A percentile compares a stretch with the other conserved stretches of the same genome.
Evolutionary conservation across 2,329 filamentous ascomycete species (phyloP).

Genomic region (Tolypocladium paradoxum): DNA sequence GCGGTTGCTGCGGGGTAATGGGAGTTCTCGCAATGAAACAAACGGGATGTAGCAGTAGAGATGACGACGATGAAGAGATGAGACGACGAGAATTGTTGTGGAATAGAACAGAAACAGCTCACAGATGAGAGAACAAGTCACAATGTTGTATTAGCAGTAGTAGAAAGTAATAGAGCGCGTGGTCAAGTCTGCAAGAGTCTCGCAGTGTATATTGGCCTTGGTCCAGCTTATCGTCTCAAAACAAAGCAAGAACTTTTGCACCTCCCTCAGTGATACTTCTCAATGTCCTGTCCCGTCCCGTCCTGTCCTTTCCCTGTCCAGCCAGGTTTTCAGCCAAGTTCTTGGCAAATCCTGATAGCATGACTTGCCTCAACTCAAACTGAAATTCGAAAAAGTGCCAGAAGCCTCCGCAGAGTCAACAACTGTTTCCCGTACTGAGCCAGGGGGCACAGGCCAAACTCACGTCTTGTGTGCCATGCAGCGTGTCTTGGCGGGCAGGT

Average conservation of each 20-base stretch:
- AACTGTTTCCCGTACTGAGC: background rate
- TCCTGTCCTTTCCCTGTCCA: background rate
- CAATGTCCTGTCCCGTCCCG: background rate
- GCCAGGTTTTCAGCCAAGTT: background rate
- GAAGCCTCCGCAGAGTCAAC: background rate
- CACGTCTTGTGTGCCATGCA: background rate
- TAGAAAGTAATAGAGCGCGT: background rate
- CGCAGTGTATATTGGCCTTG: no score
- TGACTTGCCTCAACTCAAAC: background rate
- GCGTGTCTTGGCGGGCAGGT: background rate
- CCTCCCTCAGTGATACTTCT: background rate
- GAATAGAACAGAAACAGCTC: background rate
- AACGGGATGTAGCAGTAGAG: background rate
- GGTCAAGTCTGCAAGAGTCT: background rate
- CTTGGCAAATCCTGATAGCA: background rate
- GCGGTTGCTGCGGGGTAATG: background rate
- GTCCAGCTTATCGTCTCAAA: background rate
- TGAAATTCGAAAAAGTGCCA: background rate
- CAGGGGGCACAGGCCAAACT: background rate
- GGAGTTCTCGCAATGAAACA: background rate
- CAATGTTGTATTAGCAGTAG: background rate
- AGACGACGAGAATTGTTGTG: background rate
- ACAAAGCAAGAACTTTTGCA: background rate
- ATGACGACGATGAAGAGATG: conserved; percentile 5
- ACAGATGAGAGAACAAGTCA: background rate